phyloP scores from a whole-genome alignment of 1,284 basidiomycete genomes.

The Rugosomyces carneus region DNA sequence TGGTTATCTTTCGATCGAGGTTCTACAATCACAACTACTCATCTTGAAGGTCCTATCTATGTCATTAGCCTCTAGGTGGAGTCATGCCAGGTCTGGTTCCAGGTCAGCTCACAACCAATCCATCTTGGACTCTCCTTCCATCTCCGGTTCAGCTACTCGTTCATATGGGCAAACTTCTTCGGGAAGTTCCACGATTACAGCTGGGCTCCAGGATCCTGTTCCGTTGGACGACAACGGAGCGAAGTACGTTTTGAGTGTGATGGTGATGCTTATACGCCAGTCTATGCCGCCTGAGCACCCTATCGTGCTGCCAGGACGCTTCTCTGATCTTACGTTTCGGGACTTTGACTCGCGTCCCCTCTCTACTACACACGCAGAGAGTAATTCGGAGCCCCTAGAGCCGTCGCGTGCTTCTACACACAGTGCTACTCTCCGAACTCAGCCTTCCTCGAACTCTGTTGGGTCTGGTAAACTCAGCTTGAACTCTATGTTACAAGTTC shows the following conservation, averaged over 20 bases:
- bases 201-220: constrained; percentile 60
- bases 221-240: constrained; percentile 83
- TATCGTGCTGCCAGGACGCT: constrained; percentile 56
- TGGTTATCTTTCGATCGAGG: constrained; percentile 56
- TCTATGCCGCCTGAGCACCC: constrained; percentile 54
- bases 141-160: constrained; percentile 2
- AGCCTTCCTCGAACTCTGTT: constrained; percentile 40
- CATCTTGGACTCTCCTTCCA: constrained; percentile 20
- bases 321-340: constrained; percentile 62
- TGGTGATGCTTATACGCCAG: constrained; percentile 78
- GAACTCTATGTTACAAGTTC: constrained; percentile 34
- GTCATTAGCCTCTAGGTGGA: constrained; percentile 78
- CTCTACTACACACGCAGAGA: constrained; percentile 12
- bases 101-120: constrained; percentile 33
- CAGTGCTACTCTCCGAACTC: constrained; percentile 24
- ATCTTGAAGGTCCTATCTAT: constrained; percentile 80
- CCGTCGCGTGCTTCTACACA: constrained; percentile 2
- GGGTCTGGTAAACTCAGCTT: constrained; percentile 34
- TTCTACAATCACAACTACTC: constrained; percentile 87
- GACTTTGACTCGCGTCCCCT: constrained; percentile 60
- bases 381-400: constrained; percentile 1
- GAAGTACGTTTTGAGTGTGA: constrained; percentile 79
- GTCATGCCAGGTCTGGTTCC: constrained; percentile 33
- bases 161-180: constrained; percentile 18
- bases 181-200: constrained; percentile 29